Evolutionary conservation across 345 rosid species (phyloP), one percentile per base, ranked within the genome.

Genomic region (Eutrema yunnanense): DNA sequence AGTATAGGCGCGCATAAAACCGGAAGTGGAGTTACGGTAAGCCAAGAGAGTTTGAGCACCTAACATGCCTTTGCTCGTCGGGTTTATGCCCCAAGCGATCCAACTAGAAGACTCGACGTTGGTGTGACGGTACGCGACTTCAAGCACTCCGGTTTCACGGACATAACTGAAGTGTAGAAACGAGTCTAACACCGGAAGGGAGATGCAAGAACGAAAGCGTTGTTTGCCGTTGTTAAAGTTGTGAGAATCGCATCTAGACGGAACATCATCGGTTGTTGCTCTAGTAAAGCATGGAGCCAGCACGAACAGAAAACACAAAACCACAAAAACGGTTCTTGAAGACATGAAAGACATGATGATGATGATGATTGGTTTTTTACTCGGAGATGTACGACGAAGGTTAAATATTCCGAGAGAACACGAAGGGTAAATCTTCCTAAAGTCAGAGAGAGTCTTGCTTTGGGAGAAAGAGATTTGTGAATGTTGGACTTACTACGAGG

Each of bases 91-190:
- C 89, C 52, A 47, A 16, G 52, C 52, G 52, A 47, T 22, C 52
- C 52, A 47, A 16, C 27, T 16, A 47, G 52, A 47, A 14, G 90
- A 26, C 37, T 74, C 49, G 34, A 81, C 37, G 1, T 81, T 77
- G 10, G 81, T 27, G 40, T 86, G 90, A 75, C 96, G 82, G 10
- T 49, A 22, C 0, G 92, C 96, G 50, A 91, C 63, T 0, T 58
- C 46, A 6, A 58, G 63, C 41, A 58, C 46, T 19, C 63, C 46
- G 32, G 22, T 19, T 19, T 19, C 22, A 19, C 22, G 57, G 60
- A 82, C 80, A n/a, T 82, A 81, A 71, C 77, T 84, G 80, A 86
- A 90, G 51, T 90, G 84, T 16, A 90, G 82, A 65, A 65, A 86
- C 2, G 54, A 49, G 54, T 49, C 30, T 26, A 49, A 49, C 29